A percentile compares a stretch with the other conserved stretches of the same genome.
Conservation (phyloP, 371 early-diverging fungal species). For the Haplosporangium sp. region DNA sequence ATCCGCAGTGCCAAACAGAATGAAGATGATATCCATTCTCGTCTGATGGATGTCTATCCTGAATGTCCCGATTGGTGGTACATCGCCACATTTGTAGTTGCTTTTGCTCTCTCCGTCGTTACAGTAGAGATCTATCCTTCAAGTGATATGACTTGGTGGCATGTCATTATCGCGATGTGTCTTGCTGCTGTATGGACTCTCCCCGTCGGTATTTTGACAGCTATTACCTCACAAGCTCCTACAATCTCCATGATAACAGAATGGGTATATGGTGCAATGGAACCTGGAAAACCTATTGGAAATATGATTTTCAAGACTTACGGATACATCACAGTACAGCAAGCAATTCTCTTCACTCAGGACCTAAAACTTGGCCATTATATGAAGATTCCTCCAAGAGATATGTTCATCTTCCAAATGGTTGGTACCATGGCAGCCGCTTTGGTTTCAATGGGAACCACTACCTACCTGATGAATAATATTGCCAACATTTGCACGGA, state of each 20-base stretch:
- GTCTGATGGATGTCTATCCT: constrained; percentile 66
- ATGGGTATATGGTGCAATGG: constrained; percentile 70
- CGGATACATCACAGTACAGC: constrained; percentile 68
- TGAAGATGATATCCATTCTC: constrained; percentile 75
- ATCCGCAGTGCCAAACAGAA: constrained; percentile 59
- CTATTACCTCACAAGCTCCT: constrained; percentile 76
- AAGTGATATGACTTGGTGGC: constrained; percentile 79
- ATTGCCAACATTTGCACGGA: constrained; percentile 45
- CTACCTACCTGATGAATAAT: constrained; percentile 39
- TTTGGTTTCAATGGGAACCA: constrained; percentile 61
- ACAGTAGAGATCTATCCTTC: constrained; percentile 68
- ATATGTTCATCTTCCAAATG: constrained; percentile 75
- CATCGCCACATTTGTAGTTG: constrained; percentile 65
- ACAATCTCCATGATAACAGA: constrained; percentile 82
- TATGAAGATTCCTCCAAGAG: constrained; percentile 75
- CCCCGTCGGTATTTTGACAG: constrained; percentile 85
- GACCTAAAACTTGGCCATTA: constrained; percentile 76
- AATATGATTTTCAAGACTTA: constrained; percentile 65
- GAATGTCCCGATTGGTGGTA: constrained; percentile 88
- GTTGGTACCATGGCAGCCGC: constrained; percentile 65
- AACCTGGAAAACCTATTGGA: constrained; percentile 67
- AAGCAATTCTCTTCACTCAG: constrained; percentile 62
- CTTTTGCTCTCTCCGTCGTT: constrained; percentile 71
- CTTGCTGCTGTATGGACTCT: constrained; percentile 76
- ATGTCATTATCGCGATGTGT: constrained; percentile 73